Evolutionary conservation across 148 eudicot genomes (phyloP), one percentile per base, ranked within the genome.

Genomic region (Chenopodium berlandieri): DNA sequence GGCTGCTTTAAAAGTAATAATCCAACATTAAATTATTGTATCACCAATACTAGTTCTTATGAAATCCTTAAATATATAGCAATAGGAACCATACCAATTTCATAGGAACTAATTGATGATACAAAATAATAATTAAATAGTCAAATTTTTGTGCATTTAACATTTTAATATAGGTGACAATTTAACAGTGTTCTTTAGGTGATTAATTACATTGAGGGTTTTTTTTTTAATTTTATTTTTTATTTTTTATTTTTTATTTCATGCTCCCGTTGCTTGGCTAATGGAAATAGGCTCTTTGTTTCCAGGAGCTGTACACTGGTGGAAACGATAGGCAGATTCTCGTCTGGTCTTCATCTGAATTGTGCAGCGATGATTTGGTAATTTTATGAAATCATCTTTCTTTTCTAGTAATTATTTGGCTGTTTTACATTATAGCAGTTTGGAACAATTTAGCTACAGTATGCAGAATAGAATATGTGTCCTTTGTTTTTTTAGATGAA

Each of bases 301-400:
- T 76, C 40, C 89, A 95, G 99, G 99, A 95, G 83, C 64, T 95
- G 47, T 95, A 93, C 83, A 91, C 97, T 0, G 99, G 97, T 82
- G 97, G 93, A 69, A 92, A 88, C 81, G 98, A 95, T 75, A 86
- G 97, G 82, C 93, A 95, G 88, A 93, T 95, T 80, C 97, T 95
- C 50, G 94, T 90, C 46, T 95, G 98, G 97, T 93, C 97, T 81
- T 94, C 98, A n/a, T 67, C 91, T 79, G 86, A 89, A 74, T 47
- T 80, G n/a, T 82, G 82, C 65, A 67, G 87, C 75, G 89, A 86
- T 79, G 92, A 91, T 82, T 65, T 78, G 94, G 97, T 92, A 87
- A 63, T 83, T 78, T 17, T 75, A 31, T 72, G 16, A 23, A 9
- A 44, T 13, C 6, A 20, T 40, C 64, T 40, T 68, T 16, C 37